Base-by-base conservation (phyloP, 495 filamentous ascomycete species). In the Penicillium steckii region DNA sequence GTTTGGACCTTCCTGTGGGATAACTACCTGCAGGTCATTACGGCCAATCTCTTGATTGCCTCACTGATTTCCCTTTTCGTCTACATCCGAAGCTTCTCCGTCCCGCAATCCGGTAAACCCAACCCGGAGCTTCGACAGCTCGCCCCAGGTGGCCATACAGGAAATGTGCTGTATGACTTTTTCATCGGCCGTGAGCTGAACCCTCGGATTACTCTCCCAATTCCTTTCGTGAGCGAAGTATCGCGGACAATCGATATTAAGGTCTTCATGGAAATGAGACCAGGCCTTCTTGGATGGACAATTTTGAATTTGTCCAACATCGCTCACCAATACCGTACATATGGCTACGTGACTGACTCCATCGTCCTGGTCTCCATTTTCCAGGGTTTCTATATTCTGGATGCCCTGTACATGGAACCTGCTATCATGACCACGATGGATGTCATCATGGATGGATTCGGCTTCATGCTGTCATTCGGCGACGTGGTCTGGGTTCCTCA, bases 121-220 rank as follows among this genome's bases (percentile, higher is more conserved):
- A 79, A 80, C 56, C 72, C 79, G 9, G 80, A 86, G 29, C 67
- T 80, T 48, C 89, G 92, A 46, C 80, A 91, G 58, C 80, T 97
- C 4, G 93, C 93, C 0, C 80, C 83, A 3, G 91, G 90, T 44
- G 91, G 90, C 45, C 80, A 87, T 58, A 84, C 85, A 12, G 95
- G 94, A 46, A 97, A 96, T 64, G 70, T 87, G 43, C 69, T 97
- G 26, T 97, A 97, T 70, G 93, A 97, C 71, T 97, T 89, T 80
- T 98, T 90, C 74, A 97, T 97, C 57, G 94, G 94, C 17, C 90
- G 94, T 29, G 94, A 97, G 65, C 85, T 97, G 50, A 98, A 97
- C 73, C 93, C 95, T 7, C 91, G 91, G 24, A 68, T 97, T 43
- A 82, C 77, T 4, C 62, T 96, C 10, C 91, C 91, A 2, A 65